Evolutionary conservation across 176 grass and related monocot species (phyloP).

Genomic region (Carex parvula): DNA sequence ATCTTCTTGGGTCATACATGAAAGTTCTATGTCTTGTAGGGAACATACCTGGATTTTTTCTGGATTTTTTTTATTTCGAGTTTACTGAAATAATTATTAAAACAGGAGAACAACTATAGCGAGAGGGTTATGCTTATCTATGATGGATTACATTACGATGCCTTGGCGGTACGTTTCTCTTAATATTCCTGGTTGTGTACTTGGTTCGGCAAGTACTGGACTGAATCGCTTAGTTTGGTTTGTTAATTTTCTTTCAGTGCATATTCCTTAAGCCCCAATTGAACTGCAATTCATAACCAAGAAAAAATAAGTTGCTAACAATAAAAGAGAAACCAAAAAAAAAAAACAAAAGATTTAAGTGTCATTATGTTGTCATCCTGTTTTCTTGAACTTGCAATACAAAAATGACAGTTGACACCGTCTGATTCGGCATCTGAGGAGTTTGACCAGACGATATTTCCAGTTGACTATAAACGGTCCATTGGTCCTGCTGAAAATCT

Average conservation of each 20-base stretch:
- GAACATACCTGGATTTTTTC: not conserved
- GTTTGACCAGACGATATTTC: constrained; percentile 93
- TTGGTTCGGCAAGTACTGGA: not conserved
- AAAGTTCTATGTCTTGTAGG: not conserved
- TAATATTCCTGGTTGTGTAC: constrained; percentile 1
- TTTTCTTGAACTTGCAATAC: constrained; percentile 9
- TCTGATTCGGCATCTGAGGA: constrained; percentile 85
- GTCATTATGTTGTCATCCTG: not conserved
- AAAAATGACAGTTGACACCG: constrained; percentile 62
- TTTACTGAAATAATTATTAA: constrained; percentile 25
- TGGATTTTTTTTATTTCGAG: not conserved
- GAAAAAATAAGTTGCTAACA: not conserved
- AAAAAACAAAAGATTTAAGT: not conserved
- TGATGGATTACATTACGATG: constrained; percentile 94
- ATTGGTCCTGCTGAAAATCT: constrained; percentile 68
- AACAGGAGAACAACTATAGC: constrained; percentile 66
- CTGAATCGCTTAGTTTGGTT: not conserved
- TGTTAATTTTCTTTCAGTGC: not conserved
- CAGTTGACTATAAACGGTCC: constrained; percentile 49
- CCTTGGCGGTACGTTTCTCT: constrained; percentile 74
- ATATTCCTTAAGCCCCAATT: not conserved
- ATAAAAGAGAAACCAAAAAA: too few relatives aligned
- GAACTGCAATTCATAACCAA: constrained; percentile 1
- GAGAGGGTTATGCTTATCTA: constrained; percentile 97
- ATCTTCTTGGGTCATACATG: not conserved